Conservation (phyloP, 352 stramenopile species). For the Globisporangium cystogenes region DNA sequence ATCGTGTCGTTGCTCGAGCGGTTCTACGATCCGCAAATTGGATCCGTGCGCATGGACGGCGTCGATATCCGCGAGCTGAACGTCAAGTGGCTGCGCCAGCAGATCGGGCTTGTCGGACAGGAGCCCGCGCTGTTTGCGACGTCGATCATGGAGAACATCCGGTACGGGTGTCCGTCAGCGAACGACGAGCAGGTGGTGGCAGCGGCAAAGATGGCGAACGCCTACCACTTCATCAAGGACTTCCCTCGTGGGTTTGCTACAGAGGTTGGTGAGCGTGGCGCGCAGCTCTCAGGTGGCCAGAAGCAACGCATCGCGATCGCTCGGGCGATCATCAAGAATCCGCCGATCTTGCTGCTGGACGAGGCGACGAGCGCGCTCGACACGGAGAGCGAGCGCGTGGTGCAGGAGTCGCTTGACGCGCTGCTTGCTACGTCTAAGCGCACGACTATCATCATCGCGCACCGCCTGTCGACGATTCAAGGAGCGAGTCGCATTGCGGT, state of each 20-base stretch:
- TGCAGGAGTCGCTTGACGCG: constrained; percentile 66
- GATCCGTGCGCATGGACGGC: constrained; percentile 19
- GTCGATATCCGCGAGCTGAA: constrained; percentile 57
- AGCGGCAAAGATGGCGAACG: constrained; percentile 59
- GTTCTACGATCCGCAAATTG: constrained; percentile 29
- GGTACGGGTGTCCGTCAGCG: constrained; percentile 53
- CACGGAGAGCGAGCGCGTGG: constrained; percentile 72
- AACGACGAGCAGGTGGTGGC: constrained; percentile 46
- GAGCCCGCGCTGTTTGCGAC: constrained; percentile 26
- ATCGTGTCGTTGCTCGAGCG: constrained; percentile 7
- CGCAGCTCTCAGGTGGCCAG: constrained; percentile 56
- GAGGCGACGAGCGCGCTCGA: constrained; percentile 18
- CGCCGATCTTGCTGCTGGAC: constrained; percentile 74
- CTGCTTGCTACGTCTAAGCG: constrained; percentile 20
- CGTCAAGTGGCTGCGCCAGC: constrained; percentile 70
- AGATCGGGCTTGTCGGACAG: constrained; percentile 91
- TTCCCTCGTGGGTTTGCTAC: constrained; percentile 91
- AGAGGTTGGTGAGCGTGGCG: constrained; percentile 79
- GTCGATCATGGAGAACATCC: constrained; percentile 75
- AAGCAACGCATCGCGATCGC: constrained; percentile 14
- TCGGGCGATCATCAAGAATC: constrained; percentile 68
- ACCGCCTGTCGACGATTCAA: constrained; percentile 93
- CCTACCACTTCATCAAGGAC: constrained; percentile 87
- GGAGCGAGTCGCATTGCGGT: constrained; percentile 95
- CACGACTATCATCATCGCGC: constrained; percentile 62